Base-by-base conservation (phyloP, 495 filamentous ascomycete species). In the Penicillium steckii region DNA sequence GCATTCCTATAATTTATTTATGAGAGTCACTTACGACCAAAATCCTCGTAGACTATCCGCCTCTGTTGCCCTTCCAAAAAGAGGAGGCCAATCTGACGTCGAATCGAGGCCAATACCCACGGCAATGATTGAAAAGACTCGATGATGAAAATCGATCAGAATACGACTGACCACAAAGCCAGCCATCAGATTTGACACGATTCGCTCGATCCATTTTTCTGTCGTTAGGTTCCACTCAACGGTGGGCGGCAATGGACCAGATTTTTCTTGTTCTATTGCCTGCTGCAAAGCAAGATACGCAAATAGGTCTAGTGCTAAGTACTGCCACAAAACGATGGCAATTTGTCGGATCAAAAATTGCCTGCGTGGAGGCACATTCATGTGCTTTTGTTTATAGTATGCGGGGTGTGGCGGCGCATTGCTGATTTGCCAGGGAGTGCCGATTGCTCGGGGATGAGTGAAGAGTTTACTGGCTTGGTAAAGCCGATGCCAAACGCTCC, bases 41-140 rank as follows among this genome's bases (percentile, higher is more conserved):
- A 65, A 65, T 13, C 48, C 45, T 18, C 68, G 51, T 10, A 73
- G 12, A 18, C 61, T 68, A 46, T 69, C 68, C 8, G 65, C 66
- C 32, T 71, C 65, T 22, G 44, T 10, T 1, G 62, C 40, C 35
- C 55, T 61, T 21, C 71, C 73, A 32, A 64, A 74, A 10, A 69
- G 40, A 9, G 67, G 67, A 26, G 68, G 70, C 53, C 70, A 76
- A 17, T 71, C 57, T 37, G 60, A 51, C 3, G 64, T 56, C 10
- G 51, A 55, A 2, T 58, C 52, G 1, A 67, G 19, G 1, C 53
- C 48, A 10, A 61, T 19, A 10, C 59, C 59, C 4, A 65, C 64
- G 21, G 41, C 8, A 6, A 67, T 43, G 0, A 67, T 41, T 2
- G 64, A 65, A n/a, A 58, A 48, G 0, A 38, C 26, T 4, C 62